These are phyloP conservation scores for Colletotrichum chrysophilum DNA, from an alignment of 2,329 filamentous ascomycete species.

Conservation along the genomic window DNA sequence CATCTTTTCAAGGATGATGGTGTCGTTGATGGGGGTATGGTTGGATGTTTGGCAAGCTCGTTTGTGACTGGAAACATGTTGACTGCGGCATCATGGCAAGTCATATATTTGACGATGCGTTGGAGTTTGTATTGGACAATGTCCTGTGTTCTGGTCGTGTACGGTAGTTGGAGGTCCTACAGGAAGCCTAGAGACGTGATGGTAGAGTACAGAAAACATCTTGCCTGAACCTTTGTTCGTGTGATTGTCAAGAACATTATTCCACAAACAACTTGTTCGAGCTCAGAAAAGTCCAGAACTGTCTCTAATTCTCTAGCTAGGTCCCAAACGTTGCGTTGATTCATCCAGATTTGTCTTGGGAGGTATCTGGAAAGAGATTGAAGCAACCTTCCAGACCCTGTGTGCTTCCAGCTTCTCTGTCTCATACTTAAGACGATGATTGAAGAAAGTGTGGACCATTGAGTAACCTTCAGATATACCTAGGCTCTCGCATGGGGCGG, in stretches of 20 bases:
- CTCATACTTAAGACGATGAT: not conserved
- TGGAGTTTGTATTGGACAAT: not conserved
- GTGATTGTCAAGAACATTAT: not conserved
- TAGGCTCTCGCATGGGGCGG: not conserved
- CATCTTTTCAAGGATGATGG: not conserved
- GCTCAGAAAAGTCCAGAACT: not conserved
- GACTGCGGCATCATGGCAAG: not conserved
- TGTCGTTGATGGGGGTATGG: not conserved
- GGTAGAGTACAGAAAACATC: not conserved
- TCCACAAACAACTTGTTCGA: not conserved
- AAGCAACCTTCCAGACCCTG: not conserved
- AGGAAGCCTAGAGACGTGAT: not conserved
- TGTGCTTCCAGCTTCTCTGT: not conserved
- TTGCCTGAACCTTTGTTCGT: not conserved
- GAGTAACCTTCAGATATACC: not conserved
- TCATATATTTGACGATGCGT: not conserved
- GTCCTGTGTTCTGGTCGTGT: not conserved
- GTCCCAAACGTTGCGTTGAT: not conserved
- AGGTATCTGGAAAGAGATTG: not conserved
- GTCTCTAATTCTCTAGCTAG: not conserved
- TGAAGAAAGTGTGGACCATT: not conserved
- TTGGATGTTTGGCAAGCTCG: not conserved
- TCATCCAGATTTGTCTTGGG: not conserved
- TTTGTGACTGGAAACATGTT: not conserved
- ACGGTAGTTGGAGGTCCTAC: not conserved